A percentile compares a stretch with the other conserved stretches of the same genome.
Evolutionary conservation across 2,329 filamentous ascomycete genomes (phyloP).

Genomic region (Cytospora schulzeri): DNA sequence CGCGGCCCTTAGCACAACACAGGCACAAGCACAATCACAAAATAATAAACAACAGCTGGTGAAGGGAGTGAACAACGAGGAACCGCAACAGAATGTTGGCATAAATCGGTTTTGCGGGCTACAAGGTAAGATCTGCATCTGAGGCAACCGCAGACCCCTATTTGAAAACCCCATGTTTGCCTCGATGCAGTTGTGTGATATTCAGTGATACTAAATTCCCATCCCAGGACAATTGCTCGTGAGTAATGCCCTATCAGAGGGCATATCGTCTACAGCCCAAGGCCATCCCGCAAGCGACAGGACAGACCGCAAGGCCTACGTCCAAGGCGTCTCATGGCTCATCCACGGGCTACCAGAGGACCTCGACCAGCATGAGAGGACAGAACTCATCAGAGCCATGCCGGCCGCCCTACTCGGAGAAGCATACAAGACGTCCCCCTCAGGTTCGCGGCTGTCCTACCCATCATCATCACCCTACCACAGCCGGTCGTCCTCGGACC

Average conservation of each 20-base stretch:
- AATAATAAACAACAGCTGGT: background rate
- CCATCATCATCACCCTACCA: background rate
- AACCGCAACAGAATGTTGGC: constrained; percentile 14
- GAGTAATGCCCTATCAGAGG: constrained; percentile 19
- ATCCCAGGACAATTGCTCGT: constrained; percentile 18
- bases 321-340: constrained; percentile 65
- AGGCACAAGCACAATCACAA: background rate
- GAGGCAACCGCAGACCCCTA: background rate
- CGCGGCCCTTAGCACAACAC: background rate
- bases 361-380: constrained; percentile 56
- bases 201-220: background rate
- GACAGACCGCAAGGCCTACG: constrained; percentile 62
- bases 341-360: constrained; percentile 63
- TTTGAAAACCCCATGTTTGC: background rate
- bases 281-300: background rate
- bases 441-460: constrained; percentile 4
- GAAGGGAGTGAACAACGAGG: background rate
- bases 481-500: background rate
- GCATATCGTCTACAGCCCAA: background rate
- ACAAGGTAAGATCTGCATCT: constrained; percentile 22
- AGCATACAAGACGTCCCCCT: constrained; percentile 27
- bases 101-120: constrained; percentile 29
- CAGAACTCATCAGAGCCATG: constrained; percentile 54
- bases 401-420: constrained; percentile 38
- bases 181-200: background rate